Evolutionary conservation across 805 yeast genomes (phyloP), one percentile per base, ranked within the genome.

Genomic region (Yarrowia keelungensis): DNA sequence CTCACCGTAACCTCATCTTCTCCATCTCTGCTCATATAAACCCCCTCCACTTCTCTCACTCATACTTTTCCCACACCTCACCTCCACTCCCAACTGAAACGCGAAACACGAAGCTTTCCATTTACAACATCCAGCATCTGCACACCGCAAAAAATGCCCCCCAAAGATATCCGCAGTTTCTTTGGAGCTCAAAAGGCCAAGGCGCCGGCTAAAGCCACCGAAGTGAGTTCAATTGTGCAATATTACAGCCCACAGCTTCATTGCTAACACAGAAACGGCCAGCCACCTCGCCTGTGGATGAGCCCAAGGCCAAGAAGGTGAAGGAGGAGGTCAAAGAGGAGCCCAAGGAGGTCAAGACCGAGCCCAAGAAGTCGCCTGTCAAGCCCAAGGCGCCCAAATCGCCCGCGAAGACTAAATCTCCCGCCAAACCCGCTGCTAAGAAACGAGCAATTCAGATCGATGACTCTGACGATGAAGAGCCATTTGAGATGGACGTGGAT

Each of bases 131-230:
- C 32, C 32, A 39, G 19, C 26, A 5, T 10, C 59, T 15, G 36
- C 12, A 39, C 45, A 26, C 36, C 59, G 32, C 32, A 39, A 41
- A 54, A n/a, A 56, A 56, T 56, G 64, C 64, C 64, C 3, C 65
- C 65, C 65, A 59, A 59, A 45, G 65, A 59, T 45, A 59, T 59
- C 22, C 65, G 65, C 65, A 59, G 65, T 35, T 59, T 59, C 51
- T 59, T 59, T 59, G 65, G 65, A n/a, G 65, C 35, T 26, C 42
- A 32, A 43, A 56, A 56, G 49, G 41, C 65, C 65, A 45, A 35
- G 51, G 16, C 43, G 19, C 45, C 59, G 35, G 59, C 43, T 19
- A 53, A 53, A 5, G 1, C 64, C 32, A 43, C 26, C 14, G 64
- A 56, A 5, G 65, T 59, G 51, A 59, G 65, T 59, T 16, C 38